phyloP scores from a whole-genome alignment of 768 basidiomycete species.

The Nidula microcarpa region DNA sequence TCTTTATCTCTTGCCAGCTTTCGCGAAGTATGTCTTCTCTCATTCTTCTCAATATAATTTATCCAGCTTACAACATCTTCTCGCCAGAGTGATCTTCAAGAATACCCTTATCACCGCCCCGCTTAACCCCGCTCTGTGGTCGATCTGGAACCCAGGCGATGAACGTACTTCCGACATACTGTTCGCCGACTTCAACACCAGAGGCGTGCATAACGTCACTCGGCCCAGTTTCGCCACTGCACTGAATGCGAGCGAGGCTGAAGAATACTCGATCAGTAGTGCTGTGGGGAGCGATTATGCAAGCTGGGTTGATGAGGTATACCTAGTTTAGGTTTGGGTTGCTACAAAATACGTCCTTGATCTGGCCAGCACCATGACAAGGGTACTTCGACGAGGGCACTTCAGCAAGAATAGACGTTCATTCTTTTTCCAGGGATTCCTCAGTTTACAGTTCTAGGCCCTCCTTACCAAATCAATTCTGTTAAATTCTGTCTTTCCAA shows the following conservation, averaged over 20 bases:
- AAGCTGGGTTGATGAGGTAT: slow-evolving; percentile 41
- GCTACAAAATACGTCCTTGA: too few species aligned
- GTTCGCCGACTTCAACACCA: slow-evolving; percentile 42
- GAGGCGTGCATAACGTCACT: slow-evolving; percentile 27
- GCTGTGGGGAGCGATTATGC: slow-evolving; percentile 43
- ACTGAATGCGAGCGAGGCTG: slow-evolving; percentile 31
- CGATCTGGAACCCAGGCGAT: slow-evolving; percentile 36
- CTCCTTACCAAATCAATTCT: too few species aligned
- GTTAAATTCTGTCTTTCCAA: too few species aligned
- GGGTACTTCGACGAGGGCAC: too few species aligned
- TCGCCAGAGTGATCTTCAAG: slow-evolving; percentile 41
- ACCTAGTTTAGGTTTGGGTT: slow-evolving; percentile 20
- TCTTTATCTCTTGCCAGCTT: slow-evolving; percentile 21
- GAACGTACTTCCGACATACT: slow-evolving; percentile 36
- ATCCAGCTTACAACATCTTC: background rate
- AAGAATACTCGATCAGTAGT: slow-evolving; percentile 35
- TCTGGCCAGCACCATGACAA: too few species aligned
- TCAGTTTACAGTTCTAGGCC: too few species aligned
- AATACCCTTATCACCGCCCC: slow-evolving; percentile 37
- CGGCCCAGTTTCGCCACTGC: slow-evolving; percentile 38
- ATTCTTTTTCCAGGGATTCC: too few species aligned
- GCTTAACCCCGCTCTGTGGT: slow-evolving; percentile 41
- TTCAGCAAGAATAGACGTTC: too few species aligned
- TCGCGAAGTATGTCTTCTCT: slow-evolving; percentile 31
- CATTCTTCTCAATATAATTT: background rate